Evolutionary conservation across 2,329 filamentous ascomycete species (phyloP).

Genomic region (Monosporascus cannonballus): DNA sequence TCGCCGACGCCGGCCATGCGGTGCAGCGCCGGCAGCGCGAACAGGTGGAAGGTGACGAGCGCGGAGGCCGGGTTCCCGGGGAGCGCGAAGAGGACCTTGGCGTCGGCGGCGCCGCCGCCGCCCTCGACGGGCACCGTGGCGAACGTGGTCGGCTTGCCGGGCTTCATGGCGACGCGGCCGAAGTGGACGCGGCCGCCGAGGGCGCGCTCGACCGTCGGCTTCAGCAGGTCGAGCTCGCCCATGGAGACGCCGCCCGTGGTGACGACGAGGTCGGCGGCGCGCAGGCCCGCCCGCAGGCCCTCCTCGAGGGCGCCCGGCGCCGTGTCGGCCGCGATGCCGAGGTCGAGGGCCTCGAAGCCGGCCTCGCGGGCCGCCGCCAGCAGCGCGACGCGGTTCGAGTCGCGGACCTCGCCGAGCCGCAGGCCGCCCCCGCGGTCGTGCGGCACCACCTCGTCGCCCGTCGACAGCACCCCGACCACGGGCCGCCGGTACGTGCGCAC

Average conservation of each 20-base stretch:
- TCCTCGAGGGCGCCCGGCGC: constrained; percentile 67
- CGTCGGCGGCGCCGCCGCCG: constrained; percentile 49
- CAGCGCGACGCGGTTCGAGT: constrained; percentile 86
- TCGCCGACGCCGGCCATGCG: constrained; percentile 60
- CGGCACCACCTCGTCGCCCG: constrained; percentile 87
- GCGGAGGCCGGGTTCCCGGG: constrained; percentile 93
- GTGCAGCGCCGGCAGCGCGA: constrained; percentile 83
- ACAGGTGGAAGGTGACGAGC: constrained; percentile 87
- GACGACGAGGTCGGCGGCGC: constrained; percentile 73
- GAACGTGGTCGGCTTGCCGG: constrained; percentile 95
- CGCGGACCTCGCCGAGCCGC: constrained; percentile 77
- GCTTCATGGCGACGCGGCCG: constrained; percentile 94
- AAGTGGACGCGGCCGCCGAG: constrained; percentile 94
- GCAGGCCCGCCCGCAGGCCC: constrained; percentile 67
- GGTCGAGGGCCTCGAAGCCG: constrained; percentile 74
- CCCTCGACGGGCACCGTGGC: constrained; percentile 72
- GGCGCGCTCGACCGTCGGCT: constrained; percentile 87
- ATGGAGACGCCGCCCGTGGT: constrained; percentile 95
- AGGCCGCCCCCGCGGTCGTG: constrained; percentile 59
- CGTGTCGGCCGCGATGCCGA: constrained; percentile 75
- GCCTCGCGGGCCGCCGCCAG: constrained; percentile 69
- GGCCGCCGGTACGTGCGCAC: constrained; percentile 72
- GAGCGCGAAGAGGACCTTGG: constrained; percentile 77
- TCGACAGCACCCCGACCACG: constrained; percentile 80
- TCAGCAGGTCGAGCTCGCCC: constrained; percentile 94